phyloP scores from a whole-genome alignment of 148 eudicot genomes.

The Tetragonia tetragonoides region DNA sequence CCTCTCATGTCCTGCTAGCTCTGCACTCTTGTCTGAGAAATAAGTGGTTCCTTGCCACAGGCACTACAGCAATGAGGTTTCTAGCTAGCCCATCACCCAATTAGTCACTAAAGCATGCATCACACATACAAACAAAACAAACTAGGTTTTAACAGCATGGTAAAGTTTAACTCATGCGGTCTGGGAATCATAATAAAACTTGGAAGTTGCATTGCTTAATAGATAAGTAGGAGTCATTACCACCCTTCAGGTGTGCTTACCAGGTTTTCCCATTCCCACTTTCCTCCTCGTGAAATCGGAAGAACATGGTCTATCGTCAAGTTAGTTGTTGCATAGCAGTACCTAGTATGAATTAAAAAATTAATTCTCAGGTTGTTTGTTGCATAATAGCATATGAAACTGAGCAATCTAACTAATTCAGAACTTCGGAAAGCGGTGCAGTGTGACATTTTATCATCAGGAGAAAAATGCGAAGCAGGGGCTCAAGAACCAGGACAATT shows the following conservation, averaged over 20 bases:
- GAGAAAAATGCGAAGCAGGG: background rate
- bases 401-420: background rate
- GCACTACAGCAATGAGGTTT: background rate
- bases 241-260: constrained; percentile 40
- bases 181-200: background rate
- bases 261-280: constrained; percentile 97
- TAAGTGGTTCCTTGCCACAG: background rate
- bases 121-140: background rate
- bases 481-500: background rate
- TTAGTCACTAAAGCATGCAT: background rate
- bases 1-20: background rate
- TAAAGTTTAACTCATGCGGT: background rate
- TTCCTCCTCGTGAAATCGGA: constrained; percentile 82
- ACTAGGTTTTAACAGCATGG: background rate
- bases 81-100: background rate
- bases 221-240: background rate
- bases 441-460: background rate
- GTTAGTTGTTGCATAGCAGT: constrained; percentile 60
- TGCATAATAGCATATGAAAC: background rate
- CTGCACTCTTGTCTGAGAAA: background rate
- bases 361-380: background rate
- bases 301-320: constrained; percentile 86
- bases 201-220: background rate
- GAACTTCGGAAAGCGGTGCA: background rate
- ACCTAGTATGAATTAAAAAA: constrained; percentile 36